phyloP scores from a whole-genome alignment of 805 yeast genomes.

The Grigorovia yakushimaensis region DNA sequence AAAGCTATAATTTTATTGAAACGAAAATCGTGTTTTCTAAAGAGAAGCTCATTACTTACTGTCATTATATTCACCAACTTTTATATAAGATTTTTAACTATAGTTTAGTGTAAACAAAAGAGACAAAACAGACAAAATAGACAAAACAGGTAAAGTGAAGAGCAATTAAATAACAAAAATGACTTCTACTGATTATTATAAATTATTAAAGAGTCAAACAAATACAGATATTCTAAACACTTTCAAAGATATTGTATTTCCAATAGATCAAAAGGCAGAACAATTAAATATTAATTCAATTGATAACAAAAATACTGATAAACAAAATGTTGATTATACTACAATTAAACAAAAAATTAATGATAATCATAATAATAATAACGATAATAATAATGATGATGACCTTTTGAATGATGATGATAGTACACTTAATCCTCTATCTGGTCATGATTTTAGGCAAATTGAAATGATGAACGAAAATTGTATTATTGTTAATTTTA shows the following conservation, averaged over 20 bases:
- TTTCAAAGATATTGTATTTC: conserved; percentile 57
- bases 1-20: no score
- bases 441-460: conserved; percentile 90
- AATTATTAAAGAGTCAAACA: conserved; percentile 44
- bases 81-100: no score
- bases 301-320: not conserved
- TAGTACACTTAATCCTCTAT: conserved; percentile 38
- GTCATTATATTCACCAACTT: no score
- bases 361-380: no score
- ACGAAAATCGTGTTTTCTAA: no score
- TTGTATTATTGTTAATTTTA: conserved; percentile 83
- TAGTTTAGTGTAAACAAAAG: no score
- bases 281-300: conserved; percentile 23
- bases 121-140: not conserved
- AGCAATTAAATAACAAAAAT: not conserved
- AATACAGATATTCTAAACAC: conserved; percentile 40
- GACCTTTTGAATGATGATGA: conserved; percentile 7
- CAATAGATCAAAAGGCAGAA: conserved; percentile 44
- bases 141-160: not conserved
- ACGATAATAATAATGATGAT: not conserved
- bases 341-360: no score
- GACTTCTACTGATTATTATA: conserved; percentile 30
- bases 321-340: no score
- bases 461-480: conserved; percentile 92
- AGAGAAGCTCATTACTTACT: no score